A percentile compares a stretch with the other conserved stretches of the same genome.
Conservation (phyloP, 345 rosid species). For the Dovyalis caffra region DNA sequence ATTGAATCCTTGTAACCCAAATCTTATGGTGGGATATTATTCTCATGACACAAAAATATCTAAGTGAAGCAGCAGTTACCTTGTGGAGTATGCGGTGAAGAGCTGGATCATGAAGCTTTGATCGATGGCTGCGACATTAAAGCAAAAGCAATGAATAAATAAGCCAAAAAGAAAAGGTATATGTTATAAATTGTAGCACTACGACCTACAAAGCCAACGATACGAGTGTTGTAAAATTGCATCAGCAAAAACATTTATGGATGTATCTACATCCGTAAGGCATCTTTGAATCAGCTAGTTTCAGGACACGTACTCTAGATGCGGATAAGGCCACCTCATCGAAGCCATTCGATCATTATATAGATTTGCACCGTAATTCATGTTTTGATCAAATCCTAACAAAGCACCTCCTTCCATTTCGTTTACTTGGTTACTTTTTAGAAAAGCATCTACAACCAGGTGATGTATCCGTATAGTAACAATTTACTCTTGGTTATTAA, state of each 20-base stretch:
- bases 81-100: slow-evolving; percentile 88
- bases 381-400: too few relatives aligned
- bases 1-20: not conserved
- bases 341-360: too few relatives aligned
- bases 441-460: slow-evolving; percentile 89
- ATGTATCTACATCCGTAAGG: slow-evolving; percentile 75
- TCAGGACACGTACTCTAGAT: too few relatives aligned
- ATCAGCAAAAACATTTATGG: slow-evolving; percentile 87
- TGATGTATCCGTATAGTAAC: slow-evolving; percentile 69
- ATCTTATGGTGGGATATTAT: not conserved
- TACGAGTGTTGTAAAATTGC: slow-evolving; percentile 83
- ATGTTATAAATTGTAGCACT: too few relatives aligned
- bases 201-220: too few relatives aligned
- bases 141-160: slow-evolving; percentile 21
- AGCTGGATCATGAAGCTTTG: slow-evolving; percentile 96
- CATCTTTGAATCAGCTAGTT: slow-evolving; percentile 86
- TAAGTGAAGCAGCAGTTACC: slow-evolving; percentile 40
- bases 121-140: slow-evolving; percentile 63
- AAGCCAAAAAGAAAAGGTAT: too few relatives aligned
- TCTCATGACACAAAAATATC: not conserved
- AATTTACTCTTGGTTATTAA: slow-evolving; percentile 7
- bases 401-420: too few relatives aligned
- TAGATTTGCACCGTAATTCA: too few relatives aligned
- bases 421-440: slow-evolving; percentile 89
- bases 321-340: too few relatives aligned